phyloP scores from a whole-genome alignment of 1,139 yeast species.

The Debaryomyces singareniensis region DNA sequence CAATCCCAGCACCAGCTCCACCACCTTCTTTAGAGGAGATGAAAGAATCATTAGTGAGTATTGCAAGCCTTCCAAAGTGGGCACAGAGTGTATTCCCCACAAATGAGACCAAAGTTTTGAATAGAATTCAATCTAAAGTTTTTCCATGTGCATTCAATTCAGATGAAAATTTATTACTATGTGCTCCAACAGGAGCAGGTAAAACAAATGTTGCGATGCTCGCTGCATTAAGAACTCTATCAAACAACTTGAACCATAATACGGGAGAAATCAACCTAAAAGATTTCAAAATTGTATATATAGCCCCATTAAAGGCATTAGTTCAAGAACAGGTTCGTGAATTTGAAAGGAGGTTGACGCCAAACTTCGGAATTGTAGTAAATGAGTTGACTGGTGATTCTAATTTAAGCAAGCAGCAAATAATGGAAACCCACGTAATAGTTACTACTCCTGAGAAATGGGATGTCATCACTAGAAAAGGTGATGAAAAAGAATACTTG shows the following conservation, averaged over 20 bases:
- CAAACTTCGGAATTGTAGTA: slow-evolving; percentile 63
- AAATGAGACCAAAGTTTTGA: slow-evolving; percentile 59
- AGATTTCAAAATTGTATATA: slow-evolving; percentile 74
- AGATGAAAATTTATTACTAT: slow-evolving; percentile 69
- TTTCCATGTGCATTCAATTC: slow-evolving; percentile 68
- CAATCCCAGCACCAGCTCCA: slow-evolving; percentile 54
- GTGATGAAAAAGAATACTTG: slow-evolving; percentile 54
- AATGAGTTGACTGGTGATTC: slow-evolving; percentile 92
- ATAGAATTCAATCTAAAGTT: slow-evolving; percentile 78
- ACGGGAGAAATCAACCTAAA: slow-evolving; percentile 47
- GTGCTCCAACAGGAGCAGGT: slow-evolving; percentile 99
- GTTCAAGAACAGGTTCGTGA: slow-evolving; percentile 95
- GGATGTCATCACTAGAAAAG: slow-evolving; percentile 90
- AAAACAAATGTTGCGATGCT: slow-evolving; percentile 93
- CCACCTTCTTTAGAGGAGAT: slow-evolving; percentile 47
- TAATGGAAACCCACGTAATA: slow-evolving; percentile 70
- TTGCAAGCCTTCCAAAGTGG: slow-evolving; percentile 73
- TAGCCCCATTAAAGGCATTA: slow-evolving; percentile 91
- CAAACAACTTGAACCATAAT: slow-evolving; percentile 42
- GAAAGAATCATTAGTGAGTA: slow-evolving; percentile 49
- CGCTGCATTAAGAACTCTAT: slow-evolving; percentile 58
- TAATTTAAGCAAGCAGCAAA: slow-evolving; percentile 69
- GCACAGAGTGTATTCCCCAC: slow-evolving; percentile 71
- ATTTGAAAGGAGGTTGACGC: slow-evolving; percentile 61
- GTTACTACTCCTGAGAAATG: slow-evolving; percentile 96